Evolutionary conservation across 495 filamentous ascomycete species (phyloP).

Genomic region (Annulohypoxylon maeteangense): DNA sequence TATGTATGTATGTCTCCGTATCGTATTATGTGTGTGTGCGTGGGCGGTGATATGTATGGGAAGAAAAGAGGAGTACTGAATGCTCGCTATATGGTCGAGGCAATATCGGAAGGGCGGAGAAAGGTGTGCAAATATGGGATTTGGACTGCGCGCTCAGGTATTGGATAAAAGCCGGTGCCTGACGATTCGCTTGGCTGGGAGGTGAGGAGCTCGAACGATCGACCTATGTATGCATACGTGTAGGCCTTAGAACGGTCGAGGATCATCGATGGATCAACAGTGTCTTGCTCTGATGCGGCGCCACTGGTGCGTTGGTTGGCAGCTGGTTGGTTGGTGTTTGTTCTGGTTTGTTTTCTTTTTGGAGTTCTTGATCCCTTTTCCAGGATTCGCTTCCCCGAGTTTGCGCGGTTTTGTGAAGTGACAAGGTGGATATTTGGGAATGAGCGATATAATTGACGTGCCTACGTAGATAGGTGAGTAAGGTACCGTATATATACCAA

Average conservation of each 20-base stretch:
- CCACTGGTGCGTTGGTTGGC: constrained; percentile 10
- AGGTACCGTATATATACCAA: neutral
- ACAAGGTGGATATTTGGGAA: constrained; percentile 23
- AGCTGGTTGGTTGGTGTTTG: neutral
- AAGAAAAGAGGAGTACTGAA: constrained; percentile 2
- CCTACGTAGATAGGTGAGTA: too few species aligned
- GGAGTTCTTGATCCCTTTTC: neutral
- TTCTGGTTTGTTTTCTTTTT: constrained; percentile 6
- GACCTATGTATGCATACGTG: constrained; percentile 40
- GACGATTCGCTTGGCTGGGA: constrained; percentile 4
- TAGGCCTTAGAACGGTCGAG: constrained; percentile 36
- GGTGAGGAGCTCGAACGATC: constrained; percentile 23
- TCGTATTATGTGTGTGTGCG: neutral
- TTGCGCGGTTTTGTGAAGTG: constrained; percentile 32
- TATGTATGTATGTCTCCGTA: neutral
- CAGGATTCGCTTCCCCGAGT: neutral
- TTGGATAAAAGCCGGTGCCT: constrained; percentile 7
- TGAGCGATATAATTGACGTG: constrained; percentile 38
- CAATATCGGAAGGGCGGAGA: neutral
- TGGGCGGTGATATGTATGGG: neutral
- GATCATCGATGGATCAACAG: constrained; percentile 29
- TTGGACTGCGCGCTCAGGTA: neutral
- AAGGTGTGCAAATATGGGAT: neutral
- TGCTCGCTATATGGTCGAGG: neutral
- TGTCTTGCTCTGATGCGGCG: constrained; percentile 6